These are phyloP conservation scores for Pyrenophora teres DNA, from an alignment of 2,329 filamentous ascomycete genomes.

Conservation along the genomic window DNA sequence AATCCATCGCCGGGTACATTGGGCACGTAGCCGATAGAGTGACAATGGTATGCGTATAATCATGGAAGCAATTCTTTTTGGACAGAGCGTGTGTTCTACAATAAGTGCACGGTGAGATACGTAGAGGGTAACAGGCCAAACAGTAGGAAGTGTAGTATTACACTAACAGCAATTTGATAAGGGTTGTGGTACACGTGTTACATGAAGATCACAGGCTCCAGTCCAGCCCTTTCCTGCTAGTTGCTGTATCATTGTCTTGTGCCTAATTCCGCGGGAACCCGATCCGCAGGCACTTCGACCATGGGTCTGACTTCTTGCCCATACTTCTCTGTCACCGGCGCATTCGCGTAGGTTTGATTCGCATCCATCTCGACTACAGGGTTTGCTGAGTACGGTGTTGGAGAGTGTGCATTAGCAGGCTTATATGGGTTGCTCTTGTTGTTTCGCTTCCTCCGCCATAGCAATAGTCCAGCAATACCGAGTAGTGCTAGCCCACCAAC, in stretches of 20 bases:
- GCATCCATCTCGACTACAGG: background rate
- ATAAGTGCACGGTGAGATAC: too few relatives aligned
- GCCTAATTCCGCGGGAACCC: background rate
- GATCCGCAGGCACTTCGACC: background rate
- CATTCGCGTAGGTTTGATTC: background rate
- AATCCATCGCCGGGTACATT: too few relatives aligned
- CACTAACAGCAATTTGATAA: too few relatives aligned
- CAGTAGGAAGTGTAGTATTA: too few relatives aligned
- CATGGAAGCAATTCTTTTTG: too few relatives aligned
- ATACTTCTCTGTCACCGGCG: conserved; percentile 1
- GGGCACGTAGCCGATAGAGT: too few relatives aligned
- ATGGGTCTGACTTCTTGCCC: background rate
- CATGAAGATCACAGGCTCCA: too few relatives aligned
- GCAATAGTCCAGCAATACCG: conserved; percentile 16
- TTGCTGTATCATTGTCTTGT: background rate
- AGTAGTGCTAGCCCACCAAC: conserved; percentile 23
- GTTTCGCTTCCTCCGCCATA: conserved; percentile 12
- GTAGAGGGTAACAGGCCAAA: too few relatives aligned
- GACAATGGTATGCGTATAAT: too few relatives aligned
- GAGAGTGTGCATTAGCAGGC: background rate
- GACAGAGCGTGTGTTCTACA: too few relatives aligned
- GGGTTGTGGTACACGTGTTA: too few relatives aligned
- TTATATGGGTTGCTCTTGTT: background rate
- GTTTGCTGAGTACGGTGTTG: background rate
- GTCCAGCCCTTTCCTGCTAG: too few relatives aligned